Evolutionary conservation across 139 green algal genomes (phyloP), one percentile per base, ranked within the genome.

Genomic region (Chlorella sp.): DNA sequence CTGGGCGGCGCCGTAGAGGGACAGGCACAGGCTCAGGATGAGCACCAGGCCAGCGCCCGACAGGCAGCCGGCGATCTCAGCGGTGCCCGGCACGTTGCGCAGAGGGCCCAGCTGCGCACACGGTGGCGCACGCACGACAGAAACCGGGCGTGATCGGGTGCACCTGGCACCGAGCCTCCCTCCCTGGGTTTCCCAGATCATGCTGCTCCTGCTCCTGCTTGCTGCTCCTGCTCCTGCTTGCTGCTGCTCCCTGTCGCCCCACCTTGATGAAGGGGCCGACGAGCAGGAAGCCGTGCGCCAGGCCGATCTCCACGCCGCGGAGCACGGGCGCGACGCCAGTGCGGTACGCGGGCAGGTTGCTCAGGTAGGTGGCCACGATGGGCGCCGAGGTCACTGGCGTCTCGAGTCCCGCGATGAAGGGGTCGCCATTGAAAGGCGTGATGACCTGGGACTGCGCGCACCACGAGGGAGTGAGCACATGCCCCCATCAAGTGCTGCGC

Each of bases 181-280:
- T 55, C 42, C 42, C 42, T 26, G 42, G n/a, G 10, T 55, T 26
- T 26, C 42, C 42, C 42, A 55, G 10, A 26, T 55, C 42, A 10
- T 31, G 30, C 33, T 62, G 27, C 75, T 67, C n/a, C n/a, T n/a
- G n/a, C n/a, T n/a, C n/a, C n/a, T n/a, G n/a, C n/a, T n/a, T n/a
- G n/a, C n/a, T n/a, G n/a, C n/a, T n/a, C n/a, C n/a, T n/a, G n/a
- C n/a, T n/a, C n/a, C n/a, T n/a, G n/a, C n/a, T n/a, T n/a, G n/a
- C n/a, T n/a, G n/a, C n/a, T n/a, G n/a, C n/a, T n/a, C n/a, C n/a
- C n/a, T n/a, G n/a, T n/a, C n/a, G n/a, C n/a, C n/a, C n/a, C 62
- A 86, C 79, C 83, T 96, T 97, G 89, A 97, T 97, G 92, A 99
- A 99, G 71, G 95, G 95, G 64, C 95, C 95, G 59, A 89, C 84